These are phyloP conservation scores for Penicillium sp. DNA, from an alignment of 2,329 filamentous ascomycete genomes.

Conservation along the genomic window DNA sequence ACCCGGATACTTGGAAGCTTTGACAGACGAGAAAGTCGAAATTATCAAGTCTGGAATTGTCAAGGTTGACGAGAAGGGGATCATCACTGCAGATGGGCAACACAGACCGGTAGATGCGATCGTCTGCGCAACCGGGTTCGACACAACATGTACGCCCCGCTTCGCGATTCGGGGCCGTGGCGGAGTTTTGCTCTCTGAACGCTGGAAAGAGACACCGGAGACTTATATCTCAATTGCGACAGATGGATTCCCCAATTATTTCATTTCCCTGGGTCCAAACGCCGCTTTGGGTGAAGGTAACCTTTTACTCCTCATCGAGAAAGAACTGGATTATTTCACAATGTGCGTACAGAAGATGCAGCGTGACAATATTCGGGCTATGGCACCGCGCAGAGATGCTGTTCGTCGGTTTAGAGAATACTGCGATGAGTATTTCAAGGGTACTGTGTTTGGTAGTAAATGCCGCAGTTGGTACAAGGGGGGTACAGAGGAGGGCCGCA, in stretches of 20 bases:
- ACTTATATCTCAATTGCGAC: slow-evolving; percentile 41
- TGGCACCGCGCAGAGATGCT: slow-evolving; percentile 30
- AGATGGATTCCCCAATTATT: slow-evolving; percentile 41
- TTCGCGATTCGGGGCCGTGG: slow-evolving; percentile 39
- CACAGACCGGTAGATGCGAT: slow-evolving; percentile 40
- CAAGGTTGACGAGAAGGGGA: slow-evolving; percentile 36
- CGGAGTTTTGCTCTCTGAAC: slow-evolving; percentile 31
- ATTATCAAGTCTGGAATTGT: slow-evolving; percentile 62
- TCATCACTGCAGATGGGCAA: slow-evolving; percentile 39
- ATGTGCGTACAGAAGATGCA: slow-evolving; percentile 41
- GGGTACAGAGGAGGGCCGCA: slow-evolving; percentile 34
- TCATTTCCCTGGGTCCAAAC: slow-evolving; percentile 40
- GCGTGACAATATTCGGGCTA: slow-evolving; percentile 38
- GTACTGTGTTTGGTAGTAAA: slow-evolving; percentile 39
- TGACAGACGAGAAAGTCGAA: slow-evolving; percentile 64
- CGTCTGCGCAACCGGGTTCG: slow-evolving; percentile 45
- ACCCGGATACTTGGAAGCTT: slow-evolving; percentile 61
- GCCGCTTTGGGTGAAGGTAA: slow-evolving; percentile 38
- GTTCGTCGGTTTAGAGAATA: slow-evolving; percentile 35
- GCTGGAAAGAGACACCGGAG: slow-evolving; percentile 38
- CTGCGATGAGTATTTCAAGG: slow-evolving; percentile 40
- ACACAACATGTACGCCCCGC: slow-evolving; percentile 40
- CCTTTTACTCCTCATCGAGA: slow-evolving; percentile 39
- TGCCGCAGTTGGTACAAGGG: slow-evolving; percentile 47
- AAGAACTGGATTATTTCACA: slow-evolving; percentile 39